Conservation (phyloP, 495 filamentous ascomycete species). For the Pseudomonodictys pantanalensis region DNA sequence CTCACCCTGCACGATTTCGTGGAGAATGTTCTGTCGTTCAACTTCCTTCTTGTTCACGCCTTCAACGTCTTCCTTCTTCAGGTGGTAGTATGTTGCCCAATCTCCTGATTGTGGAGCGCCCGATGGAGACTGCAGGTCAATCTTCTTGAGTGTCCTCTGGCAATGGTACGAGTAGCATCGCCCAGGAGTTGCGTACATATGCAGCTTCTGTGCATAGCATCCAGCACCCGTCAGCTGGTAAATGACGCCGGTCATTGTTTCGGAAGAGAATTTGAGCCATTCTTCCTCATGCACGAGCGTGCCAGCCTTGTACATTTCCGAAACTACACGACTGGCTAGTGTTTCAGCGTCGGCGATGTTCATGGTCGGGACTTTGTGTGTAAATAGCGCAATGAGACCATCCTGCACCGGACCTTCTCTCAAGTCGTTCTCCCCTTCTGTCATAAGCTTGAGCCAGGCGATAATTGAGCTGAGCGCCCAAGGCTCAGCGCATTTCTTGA, state of each 20-base stretch:
- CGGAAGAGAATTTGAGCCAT: conserved; percentile 88
- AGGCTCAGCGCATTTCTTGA: conserved; percentile 81
- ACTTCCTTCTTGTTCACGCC: conserved; percentile 78
- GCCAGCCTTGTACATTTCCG: conserved; percentile 74
- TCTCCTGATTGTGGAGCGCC: conserved; percentile 69
- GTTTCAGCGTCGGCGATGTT: conserved; percentile 96
- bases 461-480: conserved; percentile 92
- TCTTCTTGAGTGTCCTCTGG: conserved; percentile 88
- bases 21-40: conserved; percentile 87
- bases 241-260: conserved; percentile 77
- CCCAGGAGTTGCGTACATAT: conserved; percentile 68
- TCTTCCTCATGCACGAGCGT: conserved; percentile 88
- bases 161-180: conserved; percentile 95
- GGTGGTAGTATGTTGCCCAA: conserved; percentile 87
- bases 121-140: conserved; percentile 72
- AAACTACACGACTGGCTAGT: conserved; percentile 73
- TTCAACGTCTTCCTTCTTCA: conserved; percentile 72
- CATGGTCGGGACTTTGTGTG: conserved; percentile 96
- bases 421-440: conserved; percentile 79
- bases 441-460: conserved; percentile 81
- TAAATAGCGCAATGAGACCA: conserved; percentile 85
- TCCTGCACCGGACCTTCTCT: conserved; percentile 78
- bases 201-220: conserved; percentile 82
- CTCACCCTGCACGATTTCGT: conserved; percentile 94
- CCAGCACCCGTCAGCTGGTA: conserved; percentile 91